Percentiles rank a stretch among this genome's conserved stretches.
Conservation (phyloP, 2,329 filamentous ascomycete genomes). For the Corynespora cassiicola region DNA sequence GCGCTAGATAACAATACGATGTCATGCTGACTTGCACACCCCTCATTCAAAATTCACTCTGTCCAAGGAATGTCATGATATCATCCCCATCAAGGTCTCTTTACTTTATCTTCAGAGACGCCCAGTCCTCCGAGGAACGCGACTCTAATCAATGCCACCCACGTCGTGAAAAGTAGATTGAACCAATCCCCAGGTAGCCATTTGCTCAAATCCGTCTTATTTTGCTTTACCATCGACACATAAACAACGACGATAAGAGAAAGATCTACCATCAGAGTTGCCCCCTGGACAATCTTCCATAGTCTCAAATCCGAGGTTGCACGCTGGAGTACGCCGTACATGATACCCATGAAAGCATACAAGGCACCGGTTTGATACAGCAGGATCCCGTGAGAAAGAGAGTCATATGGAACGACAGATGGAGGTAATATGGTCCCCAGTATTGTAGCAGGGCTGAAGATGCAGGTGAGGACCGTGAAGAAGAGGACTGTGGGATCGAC, state of each 20-base stretch:
- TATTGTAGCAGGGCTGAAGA: slow-evolving; percentile 7
- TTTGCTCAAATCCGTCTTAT: neutral
- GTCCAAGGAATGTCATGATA: no score
- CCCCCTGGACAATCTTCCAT: slow-evolving; percentile 16
- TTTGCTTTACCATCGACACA: slow-evolving; percentile 4
- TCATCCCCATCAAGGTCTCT: no score
- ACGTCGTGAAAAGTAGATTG: slow-evolving; percentile 13
- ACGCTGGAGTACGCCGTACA: slow-evolving; percentile 12
- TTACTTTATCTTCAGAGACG: no score
- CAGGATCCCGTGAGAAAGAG: slow-evolving; percentile 7
- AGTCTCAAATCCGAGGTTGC: slow-evolving; percentile 11
- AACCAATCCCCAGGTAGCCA: slow-evolving; percentile 12
- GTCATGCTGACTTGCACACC: no score
- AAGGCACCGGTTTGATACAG: slow-evolving; percentile 11
- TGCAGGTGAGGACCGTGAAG: slow-evolving; percentile 13
- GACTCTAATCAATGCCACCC: slow-evolving; percentile 11
- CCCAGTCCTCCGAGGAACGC: slow-evolving; percentile 12
- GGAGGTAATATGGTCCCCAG: slow-evolving; percentile 8
- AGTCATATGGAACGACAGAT: slow-evolving; percentile 4
- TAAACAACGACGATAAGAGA: slow-evolving; percentile 7
- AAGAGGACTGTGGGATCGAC: slow-evolving; percentile 15
- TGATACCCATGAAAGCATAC: slow-evolving; percentile 13
- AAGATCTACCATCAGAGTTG: slow-evolving; percentile 11
- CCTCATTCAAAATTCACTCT: no score
- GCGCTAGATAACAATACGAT: no score